Evolutionary conservation across 306 rosid genomes (phyloP), one percentile per base, ranked within the genome.

Genomic region (Gynostemma pentaphyllum): DNA sequence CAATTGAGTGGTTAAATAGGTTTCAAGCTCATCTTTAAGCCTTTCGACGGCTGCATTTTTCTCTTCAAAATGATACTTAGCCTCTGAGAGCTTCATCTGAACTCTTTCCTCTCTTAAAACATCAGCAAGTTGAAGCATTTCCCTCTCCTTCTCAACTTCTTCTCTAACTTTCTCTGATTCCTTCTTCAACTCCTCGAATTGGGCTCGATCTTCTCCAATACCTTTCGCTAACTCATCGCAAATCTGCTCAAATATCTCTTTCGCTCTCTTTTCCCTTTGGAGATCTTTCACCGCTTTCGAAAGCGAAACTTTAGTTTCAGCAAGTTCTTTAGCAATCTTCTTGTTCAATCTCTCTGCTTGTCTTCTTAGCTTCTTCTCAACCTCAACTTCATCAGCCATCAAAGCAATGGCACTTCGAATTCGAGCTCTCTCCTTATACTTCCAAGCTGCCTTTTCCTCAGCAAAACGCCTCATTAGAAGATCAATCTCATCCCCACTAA

Each of bases 51-150:
- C 82, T 29, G 87, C 95, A 68, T 88, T 91, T 72, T 91, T 83
- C 82, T 88, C 98, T 80, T 91, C 98, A 29, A 83, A 91, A 23
- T 91, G 87, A 71, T 80, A 84, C 52, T 82, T 91, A 0, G 96
- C 98, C 60, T 91, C 98, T 0, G 92, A 83, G n/a, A 91, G 88
- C 84, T 91, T 91, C 98, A 91, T 88, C 62, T 91, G 98, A 37
- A 91, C 96, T 79, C 98, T 83, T 74, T 91, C 96, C 80, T 91
- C 98, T 0, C 96, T 82, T 62, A 85, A 74, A 41, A 85, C 78
- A 72, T 91, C 95, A 0, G 96, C 98, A 45, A 91, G 45, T 73
- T 83, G 98, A 72, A 91, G 95, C 98, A 91, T 91, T 67, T 87
- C 86, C 73, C 96, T 83, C 79, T 91, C 98, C 77, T 86, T 79